phyloP scores from a whole-genome alignment of 495 filamentous ascomycete species.

The Neurospora sp. region DNA sequence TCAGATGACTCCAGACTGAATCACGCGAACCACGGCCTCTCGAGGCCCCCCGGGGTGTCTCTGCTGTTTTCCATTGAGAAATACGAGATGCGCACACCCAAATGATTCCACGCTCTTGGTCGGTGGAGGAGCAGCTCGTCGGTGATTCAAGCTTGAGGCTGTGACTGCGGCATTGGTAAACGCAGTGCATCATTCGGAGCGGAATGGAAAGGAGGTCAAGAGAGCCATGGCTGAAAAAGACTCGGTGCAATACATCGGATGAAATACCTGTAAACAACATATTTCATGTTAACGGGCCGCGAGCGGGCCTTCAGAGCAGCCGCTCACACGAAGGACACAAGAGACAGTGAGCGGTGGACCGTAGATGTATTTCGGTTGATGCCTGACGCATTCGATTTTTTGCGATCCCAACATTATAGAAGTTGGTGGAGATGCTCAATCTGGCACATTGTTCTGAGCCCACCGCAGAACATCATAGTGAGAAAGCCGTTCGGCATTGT shows the following conservation, averaged over 20 bases:
- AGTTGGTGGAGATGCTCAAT: not conserved
- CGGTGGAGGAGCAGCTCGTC: not conserved
- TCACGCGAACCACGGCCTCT: not conserved
- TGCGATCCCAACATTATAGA: not conserved
- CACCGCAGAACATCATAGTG: not conserved
- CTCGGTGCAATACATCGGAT: not conserved
- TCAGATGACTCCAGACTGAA: not conserved
- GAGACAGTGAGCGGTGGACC: not conserved
- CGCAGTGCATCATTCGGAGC: not conserved
- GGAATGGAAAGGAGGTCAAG: not conserved
- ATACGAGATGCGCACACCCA: no score
- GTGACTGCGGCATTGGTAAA: not conserved
- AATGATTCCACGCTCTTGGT: not conserved
- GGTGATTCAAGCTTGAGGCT: not conserved
- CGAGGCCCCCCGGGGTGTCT: no score
- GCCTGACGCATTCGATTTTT: not conserved
- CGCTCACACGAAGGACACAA: not conserved
- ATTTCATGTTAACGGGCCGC: no score
- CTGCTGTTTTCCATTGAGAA: no score
- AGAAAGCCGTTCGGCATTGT: not conserved
- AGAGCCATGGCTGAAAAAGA: not conserved
- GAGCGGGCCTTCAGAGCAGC: no score
- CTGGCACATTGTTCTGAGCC: not conserved
- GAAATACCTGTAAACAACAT: no score
- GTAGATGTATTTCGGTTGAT: not conserved